Evolutionary conservation across 129 eudicot genomes (phyloP).

Genomic region (Gnaphalium uliginosum): DNA sequence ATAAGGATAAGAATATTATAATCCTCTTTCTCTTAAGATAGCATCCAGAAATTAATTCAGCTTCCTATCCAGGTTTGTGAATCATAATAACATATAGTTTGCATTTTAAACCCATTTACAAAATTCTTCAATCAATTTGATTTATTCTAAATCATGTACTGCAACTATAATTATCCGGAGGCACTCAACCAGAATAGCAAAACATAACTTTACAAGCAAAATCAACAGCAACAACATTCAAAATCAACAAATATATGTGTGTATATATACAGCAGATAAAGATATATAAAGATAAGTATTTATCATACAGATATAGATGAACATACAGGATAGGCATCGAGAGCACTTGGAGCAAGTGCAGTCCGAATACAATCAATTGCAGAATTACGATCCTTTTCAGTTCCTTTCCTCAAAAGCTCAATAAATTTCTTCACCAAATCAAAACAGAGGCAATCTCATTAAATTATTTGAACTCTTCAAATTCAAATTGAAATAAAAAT

Average conservation of each 20-base stretch:
- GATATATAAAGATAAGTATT: no score
- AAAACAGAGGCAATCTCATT: background rate
- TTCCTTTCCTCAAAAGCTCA: slow-evolving; percentile 94
- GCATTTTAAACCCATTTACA: background rate
- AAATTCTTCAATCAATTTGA: background rate
- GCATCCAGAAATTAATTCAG: background rate
- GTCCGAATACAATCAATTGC: slow-evolving; percentile 78
- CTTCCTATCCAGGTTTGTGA: background rate
- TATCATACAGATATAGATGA: background rate
- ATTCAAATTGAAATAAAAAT: background rate
- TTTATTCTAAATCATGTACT: slow-evolving; percentile 6
- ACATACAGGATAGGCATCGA: slow-evolving; percentile 94
- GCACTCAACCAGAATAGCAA: background rate
- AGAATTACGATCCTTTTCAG: slow-evolving; percentile 61
- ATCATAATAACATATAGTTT: background rate
- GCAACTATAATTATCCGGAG: slow-evolving; percentile 19
- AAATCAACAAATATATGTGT: background rate
- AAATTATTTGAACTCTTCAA: background rate
- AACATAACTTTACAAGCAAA: background rate
- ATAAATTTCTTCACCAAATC: slow-evolving; percentile 65
- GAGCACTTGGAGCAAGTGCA: slow-evolving; percentile 92
- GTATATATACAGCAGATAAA: no score
- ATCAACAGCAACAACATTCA: no score
- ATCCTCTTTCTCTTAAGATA: background rate
- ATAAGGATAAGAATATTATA: background rate